Evolutionary conservation across 495 filamentous ascomycete genomes (phyloP).

Genomic region (Collariella sp.): DNA sequence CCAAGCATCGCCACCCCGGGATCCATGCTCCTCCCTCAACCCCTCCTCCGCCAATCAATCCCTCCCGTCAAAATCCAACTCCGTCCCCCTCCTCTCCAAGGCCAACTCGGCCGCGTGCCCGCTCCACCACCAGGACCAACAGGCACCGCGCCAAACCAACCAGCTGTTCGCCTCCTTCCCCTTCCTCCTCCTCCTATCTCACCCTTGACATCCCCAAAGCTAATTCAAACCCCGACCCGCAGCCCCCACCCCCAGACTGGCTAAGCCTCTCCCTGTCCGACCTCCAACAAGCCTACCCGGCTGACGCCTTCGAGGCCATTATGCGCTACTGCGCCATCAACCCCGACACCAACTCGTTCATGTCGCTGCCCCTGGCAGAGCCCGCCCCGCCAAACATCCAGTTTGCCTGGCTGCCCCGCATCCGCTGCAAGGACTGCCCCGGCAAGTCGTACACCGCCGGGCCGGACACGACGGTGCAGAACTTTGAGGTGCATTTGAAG

Average conservation of each 20-base stretch:
- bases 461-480: slow-evolving; percentile 72
- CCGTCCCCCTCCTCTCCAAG: slow-evolving; percentile 28
- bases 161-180: slow-evolving; percentile 45
- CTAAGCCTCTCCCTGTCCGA: slow-evolving; percentile 55
- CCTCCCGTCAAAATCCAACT: slow-evolving; percentile 25
- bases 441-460: slow-evolving; percentile 88
- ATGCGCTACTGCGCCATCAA: slow-evolving; percentile 83
- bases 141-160: slow-evolving; percentile 40
- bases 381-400: slow-evolving; percentile 46
- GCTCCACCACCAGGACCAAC: slow-evolving; percentile 52
- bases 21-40: slow-evolving; percentile 52
- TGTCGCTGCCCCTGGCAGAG: slow-evolving; percentile 40
- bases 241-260: slow-evolving; percentile 79
- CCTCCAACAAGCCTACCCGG: slow-evolving; percentile 57
- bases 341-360: slow-evolving; percentile 48
- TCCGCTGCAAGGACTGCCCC: slow-evolving; percentile 83
- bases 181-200: neutral
- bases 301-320: slow-evolving; percentile 71
- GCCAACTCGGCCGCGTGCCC: slow-evolving; percentile 56
- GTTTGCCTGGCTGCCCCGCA: slow-evolving; percentile 72
- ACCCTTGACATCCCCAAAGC: neutral
- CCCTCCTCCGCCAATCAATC: slow-evolving; percentile 28
- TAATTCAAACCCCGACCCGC: neutral
- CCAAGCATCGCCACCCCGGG: slow-evolving; percentile 45
- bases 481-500: slow-evolving; percentile 84